Evolutionary conservation across 2,329 filamentous ascomycete genomes (phyloP).

Genomic region (Aureobasidium sp.): DNA sequence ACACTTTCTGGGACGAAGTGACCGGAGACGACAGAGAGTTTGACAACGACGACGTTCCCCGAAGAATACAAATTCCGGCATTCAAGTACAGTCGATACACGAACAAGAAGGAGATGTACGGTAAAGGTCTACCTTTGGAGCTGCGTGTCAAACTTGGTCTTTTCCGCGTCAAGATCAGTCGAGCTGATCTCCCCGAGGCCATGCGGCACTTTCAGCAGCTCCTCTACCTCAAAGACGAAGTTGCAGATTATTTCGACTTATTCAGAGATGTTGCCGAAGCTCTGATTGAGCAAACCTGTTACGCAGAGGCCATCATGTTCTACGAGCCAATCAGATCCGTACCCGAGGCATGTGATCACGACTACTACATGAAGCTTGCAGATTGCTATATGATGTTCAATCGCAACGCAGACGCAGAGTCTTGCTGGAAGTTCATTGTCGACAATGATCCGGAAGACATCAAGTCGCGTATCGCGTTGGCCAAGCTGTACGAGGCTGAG

Average conservation of each 20-base stretch:
- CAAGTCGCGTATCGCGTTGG: slow-evolving; percentile 70
- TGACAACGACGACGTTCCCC: slow-evolving; percentile 63
- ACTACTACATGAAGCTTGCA: slow-evolving; percentile 50
- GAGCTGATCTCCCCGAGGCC: slow-evolving; percentile 56
- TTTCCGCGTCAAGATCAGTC: slow-evolving; percentile 66
- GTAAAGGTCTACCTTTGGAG: slow-evolving; percentile 67
- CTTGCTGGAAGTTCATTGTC: slow-evolving; percentile 68
- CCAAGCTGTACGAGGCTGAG: slow-evolving; percentile 71
- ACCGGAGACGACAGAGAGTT: slow-evolving; percentile 69
- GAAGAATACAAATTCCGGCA: slow-evolving; percentile 55
- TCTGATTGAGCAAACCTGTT: slow-evolving; percentile 45
- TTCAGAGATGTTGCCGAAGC: slow-evolving; percentile 63
- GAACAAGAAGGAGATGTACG: slow-evolving; percentile 49
- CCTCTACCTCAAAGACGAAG: slow-evolving; percentile 58
- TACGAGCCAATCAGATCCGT: slow-evolving; percentile 40
- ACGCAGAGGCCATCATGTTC: slow-evolving; percentile 52
- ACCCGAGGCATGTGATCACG: slow-evolving; percentile 41
- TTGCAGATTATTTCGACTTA: slow-evolving; percentile 69
- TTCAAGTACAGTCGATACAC: slow-evolving; percentile 36
- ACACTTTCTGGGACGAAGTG: slow-evolving; percentile 67
- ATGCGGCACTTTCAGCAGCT: slow-evolving; percentile 45
- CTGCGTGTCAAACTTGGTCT: slow-evolving; percentile 77
- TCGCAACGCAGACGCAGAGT: slow-evolving; percentile 63
- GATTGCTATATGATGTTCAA: slow-evolving; percentile 62
- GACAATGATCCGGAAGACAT: slow-evolving; percentile 65